These are phyloP conservation scores for Hypseocharis bilobata DNA, from an alignment of 441 rosid species.

Conservation along the genomic window DNA sequence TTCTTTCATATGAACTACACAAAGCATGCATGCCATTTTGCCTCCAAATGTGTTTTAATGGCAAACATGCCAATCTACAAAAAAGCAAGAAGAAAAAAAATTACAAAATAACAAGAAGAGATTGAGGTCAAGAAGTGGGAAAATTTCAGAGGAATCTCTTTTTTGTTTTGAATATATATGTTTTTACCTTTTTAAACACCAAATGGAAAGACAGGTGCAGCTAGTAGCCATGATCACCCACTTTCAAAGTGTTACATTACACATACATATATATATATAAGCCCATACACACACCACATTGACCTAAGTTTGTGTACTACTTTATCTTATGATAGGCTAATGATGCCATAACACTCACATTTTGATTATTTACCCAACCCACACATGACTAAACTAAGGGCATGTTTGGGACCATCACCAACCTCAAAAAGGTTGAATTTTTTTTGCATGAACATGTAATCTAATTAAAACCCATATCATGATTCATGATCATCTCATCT, in stretches of 20 bases:
- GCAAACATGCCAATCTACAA: conserved; percentile 9
- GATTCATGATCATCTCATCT: neutral
- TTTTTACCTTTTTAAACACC: neutral
- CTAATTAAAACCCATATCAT: neutral
- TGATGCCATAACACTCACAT: conserved; percentile 16
- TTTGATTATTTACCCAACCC: neutral
- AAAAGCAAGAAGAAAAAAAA: neutral
- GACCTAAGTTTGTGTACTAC: conserved; percentile 17
- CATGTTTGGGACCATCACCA: neutral
- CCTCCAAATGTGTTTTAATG: neutral
- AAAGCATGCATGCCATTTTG: neutral
- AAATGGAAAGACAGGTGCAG: conserved; percentile 15
- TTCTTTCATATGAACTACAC: neutral
- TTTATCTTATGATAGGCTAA: conserved; percentile 31
- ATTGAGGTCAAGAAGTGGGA: conserved; percentile 2
- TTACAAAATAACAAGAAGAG: neutral
- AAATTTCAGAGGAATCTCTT: conserved; percentile 22
- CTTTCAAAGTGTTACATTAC: conserved; percentile 14
- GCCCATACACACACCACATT: conserved; percentile 3
- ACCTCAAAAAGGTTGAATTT: neutral
- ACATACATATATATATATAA: no score
- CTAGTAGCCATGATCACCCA: conserved; percentile 6
- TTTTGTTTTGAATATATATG: neutral
- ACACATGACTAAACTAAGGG: neutral
- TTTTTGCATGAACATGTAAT: neutral